Evolutionary conservation across 352 stramenopile species (phyloP).

Genomic region (Globisporangium okanoganense): DNA sequence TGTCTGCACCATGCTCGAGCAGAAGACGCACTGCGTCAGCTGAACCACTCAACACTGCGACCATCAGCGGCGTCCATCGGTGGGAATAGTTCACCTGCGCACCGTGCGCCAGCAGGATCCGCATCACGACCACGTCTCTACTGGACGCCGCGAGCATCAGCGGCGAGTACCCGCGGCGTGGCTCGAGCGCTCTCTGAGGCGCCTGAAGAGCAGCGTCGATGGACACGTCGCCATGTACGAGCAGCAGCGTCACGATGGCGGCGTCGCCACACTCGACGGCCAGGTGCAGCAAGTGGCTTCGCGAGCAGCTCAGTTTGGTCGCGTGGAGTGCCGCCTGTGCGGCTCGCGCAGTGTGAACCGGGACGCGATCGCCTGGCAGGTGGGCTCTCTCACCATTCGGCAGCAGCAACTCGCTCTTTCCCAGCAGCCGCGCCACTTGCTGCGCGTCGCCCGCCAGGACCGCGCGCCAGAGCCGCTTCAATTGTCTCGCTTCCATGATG

Average conservation of each 20-base stretch:
- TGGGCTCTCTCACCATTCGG: no score
- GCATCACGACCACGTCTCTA: background rate
- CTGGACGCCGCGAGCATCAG: background rate
- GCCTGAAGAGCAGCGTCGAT: background rate
- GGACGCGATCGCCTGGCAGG: background rate
- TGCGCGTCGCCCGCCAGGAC: background rate
- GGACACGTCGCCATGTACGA: background rate
- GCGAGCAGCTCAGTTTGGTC: background rate
- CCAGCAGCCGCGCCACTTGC: background rate
- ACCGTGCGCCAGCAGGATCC: background rate
- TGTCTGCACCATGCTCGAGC: slow-evolving; percentile 2
- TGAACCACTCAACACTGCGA: background rate
- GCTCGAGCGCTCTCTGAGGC: background rate
- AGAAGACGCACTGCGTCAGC: background rate
- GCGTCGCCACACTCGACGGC: slow-evolving; percentile 1
- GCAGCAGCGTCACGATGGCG: background rate
- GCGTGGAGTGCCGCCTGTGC: background rate
- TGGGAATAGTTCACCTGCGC: background rate
- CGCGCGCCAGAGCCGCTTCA: slow-evolving; percentile 10
- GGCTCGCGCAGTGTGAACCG: background rate
- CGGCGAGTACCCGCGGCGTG: background rate
- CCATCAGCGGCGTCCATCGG: background rate
- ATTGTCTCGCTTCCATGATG: background rate
- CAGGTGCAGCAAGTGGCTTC: background rate
- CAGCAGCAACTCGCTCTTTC: no score